A percentile compares a stretch with the other conserved stretches of the same genome.
These are phyloP conservation scores for Heimioporus sp. DNA, from an alignment of 768 basidiomycete species.

Conservation along the genomic window DNA sequence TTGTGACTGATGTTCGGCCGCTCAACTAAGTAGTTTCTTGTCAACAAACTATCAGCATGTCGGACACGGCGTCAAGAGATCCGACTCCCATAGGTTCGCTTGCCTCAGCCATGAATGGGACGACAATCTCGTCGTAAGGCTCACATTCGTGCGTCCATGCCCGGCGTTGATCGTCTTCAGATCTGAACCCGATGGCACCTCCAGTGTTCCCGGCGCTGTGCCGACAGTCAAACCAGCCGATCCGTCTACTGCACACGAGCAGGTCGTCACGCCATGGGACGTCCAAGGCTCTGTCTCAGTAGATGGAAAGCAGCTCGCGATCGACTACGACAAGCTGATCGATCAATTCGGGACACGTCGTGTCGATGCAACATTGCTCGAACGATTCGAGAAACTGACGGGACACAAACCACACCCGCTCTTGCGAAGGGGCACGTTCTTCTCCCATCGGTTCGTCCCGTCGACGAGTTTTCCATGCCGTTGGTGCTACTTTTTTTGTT, in stretches of 20 bases:
- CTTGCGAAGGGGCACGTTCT: conserved; percentile 91
- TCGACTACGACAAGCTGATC: conserved; percentile 96
- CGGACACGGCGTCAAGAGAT: conserved; percentile 22
- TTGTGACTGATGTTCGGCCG: background rate
- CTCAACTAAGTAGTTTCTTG: background rate
- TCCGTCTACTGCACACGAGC: conserved; percentile 43
- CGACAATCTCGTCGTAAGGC: conserved; percentile 32
- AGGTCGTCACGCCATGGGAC: conserved; percentile 97
- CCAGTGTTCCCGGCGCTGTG: conserved; percentile 19
- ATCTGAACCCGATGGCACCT: conserved; percentile 9
- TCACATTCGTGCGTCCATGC: background rate
- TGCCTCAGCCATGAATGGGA: conserved; percentile 21
- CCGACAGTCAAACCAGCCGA: conserved; percentile 30
- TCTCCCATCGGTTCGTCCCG: conserved; percentile 83
- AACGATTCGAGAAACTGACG: conserved; percentile 89
- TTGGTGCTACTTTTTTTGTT: conserved; percentile 2
- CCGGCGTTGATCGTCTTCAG: conserved; percentile 6
- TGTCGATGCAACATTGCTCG: conserved; percentile 72
- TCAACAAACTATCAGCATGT: conserved; percentile 11
- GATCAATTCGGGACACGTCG: conserved; percentile 90
- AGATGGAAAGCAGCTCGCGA: conserved; percentile 89
- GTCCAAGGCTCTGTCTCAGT: conserved; percentile 87
- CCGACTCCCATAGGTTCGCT: conserved; percentile 27
- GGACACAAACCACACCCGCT: conserved; percentile 86
- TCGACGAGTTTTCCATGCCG: background rate